phyloP scores from a whole-genome alignment of 208 protist genomes.

The Crithidia brevicula region DNA sequence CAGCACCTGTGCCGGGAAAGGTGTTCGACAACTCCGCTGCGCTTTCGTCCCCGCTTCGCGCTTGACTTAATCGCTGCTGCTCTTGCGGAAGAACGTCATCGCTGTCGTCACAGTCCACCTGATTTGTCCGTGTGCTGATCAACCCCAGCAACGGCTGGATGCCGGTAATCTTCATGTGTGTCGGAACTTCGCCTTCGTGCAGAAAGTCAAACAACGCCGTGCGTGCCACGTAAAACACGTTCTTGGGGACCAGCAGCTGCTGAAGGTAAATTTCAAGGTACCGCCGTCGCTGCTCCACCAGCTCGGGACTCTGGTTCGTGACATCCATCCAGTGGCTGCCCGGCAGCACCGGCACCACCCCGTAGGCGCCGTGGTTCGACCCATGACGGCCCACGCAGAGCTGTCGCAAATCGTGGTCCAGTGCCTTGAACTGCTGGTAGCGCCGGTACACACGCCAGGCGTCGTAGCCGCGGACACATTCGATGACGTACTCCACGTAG shows the following conservation, averaged over 20 bases:
- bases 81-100: conserved; percentile 13
- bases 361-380: conserved; percentile 64
- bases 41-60: not conserved
- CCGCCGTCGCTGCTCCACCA: conserved; percentile 76
- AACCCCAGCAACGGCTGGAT: conserved; percentile 45
- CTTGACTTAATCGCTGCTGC: not conserved
- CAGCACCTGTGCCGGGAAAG: not conserved
- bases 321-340: conserved; percentile 87
- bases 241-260: conserved; percentile 79
- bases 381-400: conserved; percentile 43
- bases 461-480: conserved; percentile 48
- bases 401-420: conserved; percentile 70
- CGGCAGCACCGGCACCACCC: conserved; percentile 78
- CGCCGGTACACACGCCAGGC: conserved; percentile 78
- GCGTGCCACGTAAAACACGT: conserved; percentile 76
- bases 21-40: not conserved
- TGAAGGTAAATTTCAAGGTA: conserved; percentile 87
- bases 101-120: conserved; percentile 21
- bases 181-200: conserved; percentile 78
- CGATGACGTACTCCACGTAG: conserved; percentile 81
- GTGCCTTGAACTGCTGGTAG: conserved; percentile 84
- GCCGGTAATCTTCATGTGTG: conserved; percentile 33
- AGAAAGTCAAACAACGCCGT: conserved; percentile 79
- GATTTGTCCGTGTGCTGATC: conserved; percentile 24
- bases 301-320: conserved; percentile 83